Conservation (phyloP, 78 protist genomes). For the Dictyostelium citrinum region DNA sequence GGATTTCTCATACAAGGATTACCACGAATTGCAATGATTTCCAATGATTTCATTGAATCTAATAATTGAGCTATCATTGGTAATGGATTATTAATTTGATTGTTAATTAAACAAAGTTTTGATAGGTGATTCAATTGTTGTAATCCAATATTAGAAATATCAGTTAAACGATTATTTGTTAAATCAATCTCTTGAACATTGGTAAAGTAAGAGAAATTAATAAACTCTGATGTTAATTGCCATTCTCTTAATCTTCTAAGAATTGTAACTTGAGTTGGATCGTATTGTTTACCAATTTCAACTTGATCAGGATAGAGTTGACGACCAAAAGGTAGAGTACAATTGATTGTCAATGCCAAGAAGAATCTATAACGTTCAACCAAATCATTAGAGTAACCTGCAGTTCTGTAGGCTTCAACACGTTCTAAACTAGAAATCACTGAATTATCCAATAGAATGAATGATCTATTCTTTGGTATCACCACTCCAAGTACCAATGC, state of each 20-base stretch:
- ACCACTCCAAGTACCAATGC: conserved; percentile 7
- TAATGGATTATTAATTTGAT: conserved; percentile 23
- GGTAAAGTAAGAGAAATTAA: conserved; percentile 9
- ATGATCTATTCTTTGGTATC: conserved; percentile 59
- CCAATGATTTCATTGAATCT: conserved; percentile 27
- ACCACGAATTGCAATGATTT: conserved; percentile 57
- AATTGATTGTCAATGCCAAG: conserved; percentile 51
- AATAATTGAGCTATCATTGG: conserved; percentile 48
- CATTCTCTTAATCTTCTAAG: conserved; percentile 31
- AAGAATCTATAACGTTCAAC: conserved; percentile 78
- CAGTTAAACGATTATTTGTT: conserved; percentile 15
- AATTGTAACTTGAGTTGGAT: conserved; percentile 37
- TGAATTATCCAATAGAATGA: conserved; percentile 25
- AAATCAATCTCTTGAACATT: conserved; percentile 59
- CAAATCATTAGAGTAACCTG: conserved; percentile 17
- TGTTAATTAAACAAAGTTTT: conserved; percentile 24
- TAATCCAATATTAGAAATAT: conserved; percentile 37
- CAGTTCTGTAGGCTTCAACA: conserved; percentile 39
- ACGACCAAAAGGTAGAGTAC: conserved; percentile 33
- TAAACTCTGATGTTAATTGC: not conserved
- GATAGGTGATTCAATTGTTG: not conserved
- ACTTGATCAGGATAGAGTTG: conserved; percentile 46
- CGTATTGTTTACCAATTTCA: conserved; percentile 54
- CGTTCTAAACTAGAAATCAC: conserved; percentile 15
- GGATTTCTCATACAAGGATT: conserved; percentile 67